Base-by-base conservation (phyloP, 495 filamentous ascomycete genomes). In the Hypoxylon lenormandii region DNA sequence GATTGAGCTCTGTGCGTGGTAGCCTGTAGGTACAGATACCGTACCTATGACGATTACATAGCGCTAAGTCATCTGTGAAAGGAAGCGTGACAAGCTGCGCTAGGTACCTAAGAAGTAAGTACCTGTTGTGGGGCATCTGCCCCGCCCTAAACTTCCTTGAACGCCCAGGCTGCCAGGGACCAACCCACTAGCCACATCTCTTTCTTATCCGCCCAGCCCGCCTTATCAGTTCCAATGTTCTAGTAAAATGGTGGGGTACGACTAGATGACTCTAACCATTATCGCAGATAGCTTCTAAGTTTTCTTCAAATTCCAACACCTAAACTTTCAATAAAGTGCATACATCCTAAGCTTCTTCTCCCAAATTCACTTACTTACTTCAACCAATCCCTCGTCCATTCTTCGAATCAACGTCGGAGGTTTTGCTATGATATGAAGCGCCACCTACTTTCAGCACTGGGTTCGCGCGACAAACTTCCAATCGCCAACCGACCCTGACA, bases 161-260 rank as follows among this genome's bases (percentile, higher is more conserved):
- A 42, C 60, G 37, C 23, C 22, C 16, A 38, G 13, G 36, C 30
- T 54, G n/a, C 8, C 30, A 33, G 10, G 30, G 30, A 4, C 18
- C 19, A 43, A 47, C 16, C 38, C 11, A 11, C 33, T 46, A 66
- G 15, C 51, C 15, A 36, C 33, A 30, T 37, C 42, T 49, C 6
- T 18, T 38, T 62, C 62, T 57, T 62, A n/a, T n/a, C n/a, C n/a
- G n/a, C n/a, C n/a, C n/a, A n/a, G n/a, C n/a, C n/a, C 65, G 28
- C 23, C 5, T 64, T 69, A 63, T 62, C 57, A 5, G 37, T 21
- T 45, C 12, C 12, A 48, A 22, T 59, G 37, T 21, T 45, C 12
- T 15, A 48, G 33, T 59, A 38, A 26, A 42, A 74, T 72, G 73
- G 73, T 76, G 73, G 73, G 73, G 73, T 64, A 76, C 71, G 68